Conservation (phyloP, 495 filamentous ascomycete genomes). For the Eremomyces bilateralis region DNA sequence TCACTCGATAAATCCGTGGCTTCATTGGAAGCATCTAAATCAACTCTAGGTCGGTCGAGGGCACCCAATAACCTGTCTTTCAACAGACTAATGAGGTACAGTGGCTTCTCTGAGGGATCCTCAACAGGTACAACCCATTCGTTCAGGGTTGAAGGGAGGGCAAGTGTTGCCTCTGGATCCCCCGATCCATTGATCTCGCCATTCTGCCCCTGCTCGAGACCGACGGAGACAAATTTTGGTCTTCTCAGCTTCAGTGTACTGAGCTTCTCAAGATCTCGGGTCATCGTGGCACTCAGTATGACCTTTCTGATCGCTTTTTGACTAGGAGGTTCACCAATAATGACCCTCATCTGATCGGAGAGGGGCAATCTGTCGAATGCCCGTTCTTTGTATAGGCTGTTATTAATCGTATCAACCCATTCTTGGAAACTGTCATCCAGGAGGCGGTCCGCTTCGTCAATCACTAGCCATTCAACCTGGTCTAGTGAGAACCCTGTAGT, state of each 20-base stretch:
- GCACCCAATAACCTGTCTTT: constrained; percentile 15
- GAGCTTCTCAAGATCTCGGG: constrained; percentile 60
- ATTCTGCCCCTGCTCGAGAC: constrained; percentile 23
- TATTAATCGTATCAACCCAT: constrained; percentile 59
- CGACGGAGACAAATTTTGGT: constrained; percentile 58
- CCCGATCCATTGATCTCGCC: constrained; percentile 13
- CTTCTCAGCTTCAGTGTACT: constrained; percentile 46
- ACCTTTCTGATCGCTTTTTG: constrained; percentile 39
- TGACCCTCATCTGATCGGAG: constrained; percentile 20
- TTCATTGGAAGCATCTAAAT: constrained; percentile 8
- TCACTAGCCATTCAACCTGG: constrained; percentile 62
- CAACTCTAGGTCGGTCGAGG: not conserved
- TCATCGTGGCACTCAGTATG: constrained; percentile 85
- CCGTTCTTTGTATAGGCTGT: constrained; percentile 30
- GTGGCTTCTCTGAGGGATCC: constrained; percentile 58
- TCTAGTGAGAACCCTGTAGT: constrained; percentile 61
- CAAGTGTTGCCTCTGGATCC: constrained; percentile 21
- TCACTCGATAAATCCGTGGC: no score
- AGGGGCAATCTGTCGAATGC: constrained; percentile 28
- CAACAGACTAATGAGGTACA: constrained; percentile 48
- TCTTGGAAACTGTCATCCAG: constrained; percentile 84
- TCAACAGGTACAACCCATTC: constrained; percentile 58
- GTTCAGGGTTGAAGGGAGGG: constrained; percentile 43
- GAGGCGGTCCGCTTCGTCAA: constrained; percentile 86
- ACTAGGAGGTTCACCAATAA: constrained; percentile 14